Percentiles rank a stretch among this genome's conserved stretches.
Evolutionary conservation across 176 grass and related monocot species (phyloP).

Genomic region (bread wheat (Triticum aestivum)): DNA sequence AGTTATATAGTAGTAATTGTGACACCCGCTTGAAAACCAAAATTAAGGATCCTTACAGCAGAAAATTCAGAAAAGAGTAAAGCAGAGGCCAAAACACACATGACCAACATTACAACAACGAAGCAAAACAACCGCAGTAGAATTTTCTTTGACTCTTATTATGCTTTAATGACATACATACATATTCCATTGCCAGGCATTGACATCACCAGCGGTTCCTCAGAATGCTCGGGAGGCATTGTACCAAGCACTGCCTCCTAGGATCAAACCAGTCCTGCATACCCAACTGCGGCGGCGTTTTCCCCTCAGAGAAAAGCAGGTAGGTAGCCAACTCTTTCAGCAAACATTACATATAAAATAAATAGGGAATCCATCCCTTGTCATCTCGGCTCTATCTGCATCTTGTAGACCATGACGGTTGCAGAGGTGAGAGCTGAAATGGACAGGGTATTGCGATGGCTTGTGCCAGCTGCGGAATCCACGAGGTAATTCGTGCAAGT

Average conservation of each 20-base stretch:
- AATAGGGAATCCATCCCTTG: not conserved
- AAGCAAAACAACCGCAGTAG: too few species aligned
- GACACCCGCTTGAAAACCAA: not conserved
- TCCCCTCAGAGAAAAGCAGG: not conserved
- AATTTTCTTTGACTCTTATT: not conserved
- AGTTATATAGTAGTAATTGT: not conserved
- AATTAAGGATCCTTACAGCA: not conserved
- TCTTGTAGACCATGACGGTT: conserved; percentile 34
- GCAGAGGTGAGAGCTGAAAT: conserved; percentile 47
- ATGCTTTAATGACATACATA: not conserved
- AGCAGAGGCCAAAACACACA: too few species aligned
- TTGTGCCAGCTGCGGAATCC: conserved; percentile 47
- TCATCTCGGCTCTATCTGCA: not conserved
- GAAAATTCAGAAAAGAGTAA: too few species aligned
- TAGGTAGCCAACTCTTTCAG: not conserved
- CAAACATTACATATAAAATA: not conserved
- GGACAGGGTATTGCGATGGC: conserved; percentile 53
- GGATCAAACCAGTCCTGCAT: not conserved
- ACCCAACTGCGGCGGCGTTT: not conserved
- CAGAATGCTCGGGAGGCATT: not conserved
- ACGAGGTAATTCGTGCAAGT: conserved; percentile 28
- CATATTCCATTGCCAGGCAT: not conserved
- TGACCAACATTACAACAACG: too few species aligned
- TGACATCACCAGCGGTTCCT: not conserved
- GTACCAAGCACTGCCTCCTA: conserved; percentile 4